Evolutionary conservation across 148 eudicot genomes (phyloP).

Genomic region (Rheum nobile): DNA sequence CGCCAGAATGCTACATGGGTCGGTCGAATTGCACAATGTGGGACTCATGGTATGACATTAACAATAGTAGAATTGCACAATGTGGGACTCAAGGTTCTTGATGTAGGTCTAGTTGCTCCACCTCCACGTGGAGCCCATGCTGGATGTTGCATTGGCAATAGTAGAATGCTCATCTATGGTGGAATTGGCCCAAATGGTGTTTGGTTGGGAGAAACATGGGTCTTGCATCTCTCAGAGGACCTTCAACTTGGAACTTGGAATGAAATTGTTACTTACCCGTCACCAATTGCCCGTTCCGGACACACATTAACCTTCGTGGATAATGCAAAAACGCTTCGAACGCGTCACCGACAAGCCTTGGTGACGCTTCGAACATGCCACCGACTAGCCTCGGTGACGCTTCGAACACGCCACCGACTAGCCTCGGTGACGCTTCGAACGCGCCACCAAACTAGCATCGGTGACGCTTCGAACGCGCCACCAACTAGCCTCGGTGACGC

Average conservation of each 20-base stretch:
- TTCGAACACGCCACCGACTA: too few species aligned
- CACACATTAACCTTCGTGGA: constrained; percentile 67
- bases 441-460: too few species aligned
- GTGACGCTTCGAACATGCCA: too few species aligned
- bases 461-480: too few species aligned
- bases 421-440: too few species aligned
- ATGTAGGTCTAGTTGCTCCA: constrained; percentile 54
- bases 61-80: too few species aligned
- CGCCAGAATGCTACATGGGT: constrained; percentile 97
- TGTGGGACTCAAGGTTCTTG: constrained; percentile 76
- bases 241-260: constrained; percentile 59
- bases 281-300: constrained; percentile 82
- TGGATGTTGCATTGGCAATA: constrained; percentile 53
- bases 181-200: constrained; percentile 83
- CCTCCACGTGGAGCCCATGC: constrained; percentile 99
- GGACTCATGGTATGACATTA: constrained; percentile 31
- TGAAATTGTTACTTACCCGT: constrained; percentile 38
- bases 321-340: constrained; percentile 33
- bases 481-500: too few species aligned
- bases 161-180: constrained; percentile 77
- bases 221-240: constrained; percentile 71
- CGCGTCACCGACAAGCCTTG: too few species aligned
- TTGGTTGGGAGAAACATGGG: constrained; percentile 84
- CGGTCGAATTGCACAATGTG: constrained; percentile 32
- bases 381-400: too few species aligned